Evolutionary conservation across 768 basidiomycete species (phyloP).

Genomic region (Psilocybe subaeruginosa): DNA sequence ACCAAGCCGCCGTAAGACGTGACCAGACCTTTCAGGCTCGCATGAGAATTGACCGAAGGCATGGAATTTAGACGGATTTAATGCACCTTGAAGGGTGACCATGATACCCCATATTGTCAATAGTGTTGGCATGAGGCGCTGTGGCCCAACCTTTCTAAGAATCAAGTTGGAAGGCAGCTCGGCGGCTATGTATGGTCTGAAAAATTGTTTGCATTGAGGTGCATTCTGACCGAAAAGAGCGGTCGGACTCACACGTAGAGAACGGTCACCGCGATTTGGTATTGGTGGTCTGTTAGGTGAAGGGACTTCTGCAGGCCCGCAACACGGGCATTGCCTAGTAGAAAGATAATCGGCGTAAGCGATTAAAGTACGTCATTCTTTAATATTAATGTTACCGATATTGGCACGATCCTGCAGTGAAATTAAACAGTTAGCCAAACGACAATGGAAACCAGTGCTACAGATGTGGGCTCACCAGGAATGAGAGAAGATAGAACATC

Average conservation of each 20-base stretch:
- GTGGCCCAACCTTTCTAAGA: constrained; percentile 45
- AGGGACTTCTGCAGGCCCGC: constrained; percentile 50
- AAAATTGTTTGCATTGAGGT: neutral
- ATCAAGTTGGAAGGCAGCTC: constrained; percentile 53
- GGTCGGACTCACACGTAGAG: constrained; percentile 25
- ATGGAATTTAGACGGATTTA: neutral
- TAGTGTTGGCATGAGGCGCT: constrained; percentile 48
- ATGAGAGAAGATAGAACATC: constrained; percentile 37
- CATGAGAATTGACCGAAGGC: no score
- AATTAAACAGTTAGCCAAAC: neutral
- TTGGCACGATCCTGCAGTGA: constrained; percentile 33
- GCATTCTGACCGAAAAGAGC: neutral
- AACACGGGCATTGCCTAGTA: constrained; percentile 43
- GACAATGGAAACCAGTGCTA: neutral
- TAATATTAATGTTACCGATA: constrained; percentile 25
- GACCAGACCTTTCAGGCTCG: constrained; percentile 40
- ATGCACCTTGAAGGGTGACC: constrained; percentile 48
- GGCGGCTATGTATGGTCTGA: constrained; percentile 43
- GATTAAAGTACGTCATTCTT: neutral
- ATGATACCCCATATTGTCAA: constrained; percentile 55
- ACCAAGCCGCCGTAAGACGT: constrained; percentile 47
- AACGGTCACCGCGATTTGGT: constrained; percentile 35
- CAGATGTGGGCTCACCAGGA: constrained; percentile 25
- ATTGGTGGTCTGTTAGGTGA: constrained; percentile 38
- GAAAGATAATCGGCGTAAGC: constrained; percentile 5